phyloP scores from a whole-genome alignment of 1,139 yeast genomes.

The Yamadazyma dushanensis region DNA sequence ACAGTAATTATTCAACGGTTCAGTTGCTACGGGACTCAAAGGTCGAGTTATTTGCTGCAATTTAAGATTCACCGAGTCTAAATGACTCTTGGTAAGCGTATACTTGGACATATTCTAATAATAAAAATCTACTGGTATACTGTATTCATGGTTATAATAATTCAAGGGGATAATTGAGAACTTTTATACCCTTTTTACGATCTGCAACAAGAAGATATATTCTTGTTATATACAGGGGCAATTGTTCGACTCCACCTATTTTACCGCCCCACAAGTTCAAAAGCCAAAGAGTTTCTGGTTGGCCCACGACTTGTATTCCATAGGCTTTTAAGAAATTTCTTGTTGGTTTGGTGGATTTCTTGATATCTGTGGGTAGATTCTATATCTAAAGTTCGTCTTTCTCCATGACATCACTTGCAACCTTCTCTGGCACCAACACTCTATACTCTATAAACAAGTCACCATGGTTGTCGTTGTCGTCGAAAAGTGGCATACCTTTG shows the following conservation, averaged over 20 bases:
- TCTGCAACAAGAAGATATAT: background rate
- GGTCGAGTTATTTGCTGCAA: constrained; percentile 1
- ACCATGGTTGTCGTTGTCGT: constrained; percentile 58
- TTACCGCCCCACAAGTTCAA: background rate
- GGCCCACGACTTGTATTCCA: background rate
- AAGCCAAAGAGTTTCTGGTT: background rate
- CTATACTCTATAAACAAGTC: constrained; percentile 72
- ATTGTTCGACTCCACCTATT: background rate
- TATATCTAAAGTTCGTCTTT: constrained; percentile 4
- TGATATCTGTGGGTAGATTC: too few relatives aligned
- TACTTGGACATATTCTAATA: constrained; percentile 7
- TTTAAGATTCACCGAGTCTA: constrained; percentile 7
- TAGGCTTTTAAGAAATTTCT: too few relatives aligned
- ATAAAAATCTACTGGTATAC: too few relatives aligned
- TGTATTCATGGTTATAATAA: too few relatives aligned
- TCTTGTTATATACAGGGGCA: background rate
- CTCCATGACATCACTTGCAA: too few relatives aligned
- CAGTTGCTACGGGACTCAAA: background rate
- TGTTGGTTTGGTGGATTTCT: too few relatives aligned
- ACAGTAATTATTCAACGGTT: background rate
- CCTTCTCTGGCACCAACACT: constrained; percentile 46
- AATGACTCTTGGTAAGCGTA: constrained; percentile 5
- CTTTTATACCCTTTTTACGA: constrained; percentile 1
- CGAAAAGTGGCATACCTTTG: constrained; percentile 79
- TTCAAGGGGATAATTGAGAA: too few relatives aligned